Base-by-base conservation (phyloP, 1,139 yeast species). In the Debaryomyces coudertii region DNA sequence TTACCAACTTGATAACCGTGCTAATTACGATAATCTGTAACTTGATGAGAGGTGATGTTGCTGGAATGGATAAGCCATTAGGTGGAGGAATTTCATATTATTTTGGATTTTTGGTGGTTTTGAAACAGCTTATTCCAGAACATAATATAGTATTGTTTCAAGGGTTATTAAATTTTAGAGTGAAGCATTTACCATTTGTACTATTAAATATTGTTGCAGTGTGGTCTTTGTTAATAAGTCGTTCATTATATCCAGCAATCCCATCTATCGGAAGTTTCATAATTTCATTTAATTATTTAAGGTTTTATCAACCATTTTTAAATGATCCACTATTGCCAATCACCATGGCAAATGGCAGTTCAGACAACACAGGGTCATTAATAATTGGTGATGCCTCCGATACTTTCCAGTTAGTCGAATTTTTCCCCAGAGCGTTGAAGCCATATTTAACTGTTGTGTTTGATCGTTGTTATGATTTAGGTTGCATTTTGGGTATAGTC, bases 41-140 rank as follows among this genome's bases (percentile, higher is more conserved):
- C 51, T 56, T 77, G 5, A 47, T 68, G 28, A 60, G 76, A 16
- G 63, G 65, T 11, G 76, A 74, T 50, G 68, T 66, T 4, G 53
- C 53, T 8, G 71, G 73, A 0, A 72, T 76, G 72, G 69, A 68
- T 47, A 63, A 63, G 45, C 79, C 86, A 4, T 67, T 85, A 43
- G 87, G 88, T 46, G 97, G 97, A 0, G 84, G 90, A 16, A 77
- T 83, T 36, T 83, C 90, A 1, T 69, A 89, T 48, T 75, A 87
- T 51, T 73, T 88, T 59, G 93, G 90, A 2, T 86, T 88, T 55
- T 69, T 90, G 48, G 96, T 92, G 29, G 95, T 90, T 7, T 81
- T 90, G 62, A 90, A 90, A 65, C 97, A 92, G 65, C 72, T 89
- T 55, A 82, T 88, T 27, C 97, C 97, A 5, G 97, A 92, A 61